Evolutionary conservation across 1,139 yeast species (phyloP).

Genomic region (Nakaseomyces nivariensis): DNA sequence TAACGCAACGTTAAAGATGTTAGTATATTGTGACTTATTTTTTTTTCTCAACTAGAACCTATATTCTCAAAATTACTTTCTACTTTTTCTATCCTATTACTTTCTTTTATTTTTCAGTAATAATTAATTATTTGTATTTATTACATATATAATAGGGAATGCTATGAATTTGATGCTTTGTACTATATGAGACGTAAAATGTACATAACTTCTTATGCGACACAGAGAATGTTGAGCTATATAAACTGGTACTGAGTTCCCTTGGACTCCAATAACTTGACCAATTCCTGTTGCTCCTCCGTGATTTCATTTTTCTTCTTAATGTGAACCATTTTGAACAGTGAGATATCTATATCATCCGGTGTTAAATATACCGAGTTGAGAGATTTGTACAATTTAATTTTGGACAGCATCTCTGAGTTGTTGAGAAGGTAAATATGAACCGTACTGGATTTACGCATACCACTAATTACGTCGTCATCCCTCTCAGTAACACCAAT

Average conservation of each 20-base stretch:
- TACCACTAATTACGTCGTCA: slow-evolving; percentile 51
- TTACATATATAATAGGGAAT: too few species aligned
- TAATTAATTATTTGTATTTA: too few species aligned
- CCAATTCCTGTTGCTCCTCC: slow-evolving; percentile 3
- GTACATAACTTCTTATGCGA: too few species aligned
- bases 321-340: slow-evolving; percentile 34
- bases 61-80: too few species aligned
- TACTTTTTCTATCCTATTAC: too few species aligned
- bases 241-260: slow-evolving; percentile 6
- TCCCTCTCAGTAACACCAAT: slow-evolving; percentile 32
- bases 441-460: slow-evolving; percentile 51
- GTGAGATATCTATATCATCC: slow-evolving; percentile 46
- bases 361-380: slow-evolving; percentile 68
- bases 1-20: too few species aligned
- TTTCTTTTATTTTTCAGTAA: too few species aligned
- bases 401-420: slow-evolving; percentile 34
- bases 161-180: too few species aligned
- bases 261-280: neutral
- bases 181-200: too few species aligned
- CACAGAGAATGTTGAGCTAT: neutral
- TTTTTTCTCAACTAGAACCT: neutral
- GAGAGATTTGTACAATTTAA: slow-evolving; percentile 47
- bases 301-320: neutral
- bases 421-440: slow-evolving; percentile 52
- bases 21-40: neutral